Evolutionary conservation across 2,329 filamentous ascomycete genomes (phyloP).

Genomic region (Ambrosiella beaveri): DNA sequence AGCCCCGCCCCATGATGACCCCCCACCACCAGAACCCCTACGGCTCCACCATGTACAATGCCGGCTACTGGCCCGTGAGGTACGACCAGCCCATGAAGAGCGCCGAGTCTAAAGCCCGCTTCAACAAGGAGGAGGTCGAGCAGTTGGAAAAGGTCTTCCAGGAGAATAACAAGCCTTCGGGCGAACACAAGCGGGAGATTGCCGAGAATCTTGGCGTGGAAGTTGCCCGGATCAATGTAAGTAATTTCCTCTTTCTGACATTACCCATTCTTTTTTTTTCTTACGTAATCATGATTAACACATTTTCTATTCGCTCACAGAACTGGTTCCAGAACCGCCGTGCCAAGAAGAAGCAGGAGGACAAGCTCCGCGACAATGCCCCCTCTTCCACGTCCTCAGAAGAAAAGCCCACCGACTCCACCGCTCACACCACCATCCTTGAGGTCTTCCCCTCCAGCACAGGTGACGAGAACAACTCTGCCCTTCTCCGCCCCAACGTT

Average conservation of each 20-base stretch:
- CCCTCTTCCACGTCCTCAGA: constrained; percentile 26
- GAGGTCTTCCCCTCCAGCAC: constrained; percentile 21
- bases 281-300: neutral
- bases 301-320: constrained; percentile 20
- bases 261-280: neutral
- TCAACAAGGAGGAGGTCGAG: constrained; percentile 43
- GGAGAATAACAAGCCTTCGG: constrained; percentile 47
- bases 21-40: neutral
- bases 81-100: constrained; percentile 11
- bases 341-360: constrained; percentile 47
- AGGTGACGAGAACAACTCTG: constrained; percentile 17
- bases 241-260: constrained; percentile 11
- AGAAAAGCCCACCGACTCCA: constrained; percentile 16
- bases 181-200: constrained; percentile 41
- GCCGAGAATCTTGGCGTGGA: constrained; percentile 47
- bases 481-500: constrained; percentile 24
- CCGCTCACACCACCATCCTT: constrained; percentile 14
- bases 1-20: neutral
- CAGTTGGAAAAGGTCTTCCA: constrained; percentile 43
- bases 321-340: constrained; percentile 55
- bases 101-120: constrained; percentile 33
- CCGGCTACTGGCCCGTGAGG: neutral
- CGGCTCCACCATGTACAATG: neutral
- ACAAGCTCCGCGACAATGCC: constrained; percentile 44
- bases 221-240: constrained; percentile 45